Conservation (phyloP, 2,329 filamentous ascomycete genomes). For the Trichoderma breve region DNA sequence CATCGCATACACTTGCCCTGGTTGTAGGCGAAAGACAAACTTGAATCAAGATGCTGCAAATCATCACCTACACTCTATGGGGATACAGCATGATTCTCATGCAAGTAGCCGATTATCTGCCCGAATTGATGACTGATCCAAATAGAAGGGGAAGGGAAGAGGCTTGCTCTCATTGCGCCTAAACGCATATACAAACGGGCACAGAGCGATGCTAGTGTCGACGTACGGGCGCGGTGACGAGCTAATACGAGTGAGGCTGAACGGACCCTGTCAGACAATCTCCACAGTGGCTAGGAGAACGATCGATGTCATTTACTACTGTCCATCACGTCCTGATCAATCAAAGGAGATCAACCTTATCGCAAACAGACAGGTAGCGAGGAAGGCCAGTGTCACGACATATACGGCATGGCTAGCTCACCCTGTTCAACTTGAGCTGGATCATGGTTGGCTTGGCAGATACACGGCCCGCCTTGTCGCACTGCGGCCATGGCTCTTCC, state of each 20-base stretch:
- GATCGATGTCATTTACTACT: conserved; percentile 9
- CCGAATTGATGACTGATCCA: not conserved
- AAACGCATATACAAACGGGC: not conserved
- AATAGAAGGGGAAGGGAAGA: not conserved
- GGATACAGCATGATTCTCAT: not conserved
- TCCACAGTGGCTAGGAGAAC: not conserved
- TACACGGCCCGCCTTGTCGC: conserved; percentile 1
- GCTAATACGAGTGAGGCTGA: conserved; percentile 9
- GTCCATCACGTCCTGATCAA: not conserved
- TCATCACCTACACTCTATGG: not conserved
- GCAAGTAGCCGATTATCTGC: not conserved
- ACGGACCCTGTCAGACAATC: not conserved
- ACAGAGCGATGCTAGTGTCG: not conserved
- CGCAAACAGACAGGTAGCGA: not conserved
- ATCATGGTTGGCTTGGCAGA: not conserved
- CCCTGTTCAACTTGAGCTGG: conserved; percentile 2
- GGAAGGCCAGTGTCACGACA: not conserved
- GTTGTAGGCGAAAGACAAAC: not conserved
- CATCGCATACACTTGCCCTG: not conserved
- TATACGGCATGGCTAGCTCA: not conserved
- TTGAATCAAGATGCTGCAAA: not conserved
- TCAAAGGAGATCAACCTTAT: conserved; percentile 1
- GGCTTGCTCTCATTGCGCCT: not conserved
- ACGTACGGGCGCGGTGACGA: not conserved
- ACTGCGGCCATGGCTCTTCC: not conserved